Evolutionary conservation across 2,329 filamentous ascomycete genomes (phyloP), one percentile per base, ranked within the genome.

Genomic region (Penicillium sp.): DNA sequence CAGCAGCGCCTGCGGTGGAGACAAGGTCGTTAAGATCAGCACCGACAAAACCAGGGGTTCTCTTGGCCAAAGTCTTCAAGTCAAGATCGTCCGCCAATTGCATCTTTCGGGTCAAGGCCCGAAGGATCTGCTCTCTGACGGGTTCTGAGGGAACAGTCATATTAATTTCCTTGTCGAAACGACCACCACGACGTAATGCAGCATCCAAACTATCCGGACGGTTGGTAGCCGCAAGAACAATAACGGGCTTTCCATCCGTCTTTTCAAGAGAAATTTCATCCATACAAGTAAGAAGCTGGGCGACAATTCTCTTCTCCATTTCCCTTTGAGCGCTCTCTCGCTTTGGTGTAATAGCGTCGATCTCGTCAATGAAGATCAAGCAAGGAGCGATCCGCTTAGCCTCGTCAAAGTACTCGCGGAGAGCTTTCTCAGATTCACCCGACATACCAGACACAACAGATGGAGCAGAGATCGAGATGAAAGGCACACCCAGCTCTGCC

Each of bases 201-300:
- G 92, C 88, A 68, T 98, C 91, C 35, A 99, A 80, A 65, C 89
- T 91, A 68, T 96, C 91, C 0, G 92, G 90, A 35, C 89, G 83
- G 71, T 96, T 96, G 0, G 93, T 97, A 3, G 95, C 95, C 1
- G 93, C 95, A 50, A 98, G 83, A 14, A 96, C 90, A 31, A 98
- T 88, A 9, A 98, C 90, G 1, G 90, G 89, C 69, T 90, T 90
- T 3, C 86, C 87, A 14, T 85, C 86, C 3, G 88, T 87, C 60
- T 87, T 87, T 54, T 90, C 86, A 61, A 89, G 80, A 37, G 86
- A 83, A 42, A 98, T 81, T 55, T 90, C 87, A 67, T 92, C 90
- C 89, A 98, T 96, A 56, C 92, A 96, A 21, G 89, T 88, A 55
- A 91, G 79, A 62, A 98, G 86, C 69, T 96, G 90, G 1, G 87